Conservation (phyloP, 2,329 filamentous ascomycete species). For the Hypocrella siamensis region DNA sequence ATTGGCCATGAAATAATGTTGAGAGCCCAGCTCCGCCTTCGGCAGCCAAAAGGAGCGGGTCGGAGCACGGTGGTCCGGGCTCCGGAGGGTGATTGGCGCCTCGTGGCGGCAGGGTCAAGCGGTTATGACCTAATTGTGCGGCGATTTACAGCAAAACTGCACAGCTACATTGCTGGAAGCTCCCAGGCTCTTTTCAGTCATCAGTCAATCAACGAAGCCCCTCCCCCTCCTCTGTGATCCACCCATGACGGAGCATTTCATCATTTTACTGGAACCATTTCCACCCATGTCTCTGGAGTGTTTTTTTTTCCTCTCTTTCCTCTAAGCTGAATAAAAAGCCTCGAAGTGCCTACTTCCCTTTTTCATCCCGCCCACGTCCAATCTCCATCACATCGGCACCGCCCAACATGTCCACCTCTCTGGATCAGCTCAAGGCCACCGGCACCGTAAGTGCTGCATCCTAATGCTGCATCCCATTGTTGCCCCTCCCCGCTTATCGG, state of each 20-base stretch:
- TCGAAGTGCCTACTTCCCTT: slow-evolving; percentile 1
- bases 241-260: too few relatives aligned
- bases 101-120: not conserved
- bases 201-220: too few relatives aligned
- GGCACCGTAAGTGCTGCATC: slow-evolving; percentile 64
- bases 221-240: too few relatives aligned
- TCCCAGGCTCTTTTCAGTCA: too few relatives aligned
- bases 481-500: slow-evolving; percentile 17
- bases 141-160: not conserved
- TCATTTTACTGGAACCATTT: too few relatives aligned
- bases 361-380: not conserved
- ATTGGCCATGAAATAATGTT: too few relatives aligned
- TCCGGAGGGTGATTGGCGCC: not conserved
- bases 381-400: not conserved
- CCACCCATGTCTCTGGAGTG: too few relatives aligned
- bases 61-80: not conserved
- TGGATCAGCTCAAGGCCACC: slow-evolving; percentile 92
- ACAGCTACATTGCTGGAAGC: too few relatives aligned
- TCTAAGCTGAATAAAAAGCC: not conserved
- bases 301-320: too few relatives aligned
- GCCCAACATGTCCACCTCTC: slow-evolving; percentile 60
- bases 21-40: too few relatives aligned
- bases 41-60: too few relatives aligned
- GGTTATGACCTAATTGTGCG: not conserved
- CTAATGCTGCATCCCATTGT: slow-evolving; percentile 11